phyloP scores from a whole-genome alignment of 768 basidiomycete species.

The Bullera alba region DNA sequence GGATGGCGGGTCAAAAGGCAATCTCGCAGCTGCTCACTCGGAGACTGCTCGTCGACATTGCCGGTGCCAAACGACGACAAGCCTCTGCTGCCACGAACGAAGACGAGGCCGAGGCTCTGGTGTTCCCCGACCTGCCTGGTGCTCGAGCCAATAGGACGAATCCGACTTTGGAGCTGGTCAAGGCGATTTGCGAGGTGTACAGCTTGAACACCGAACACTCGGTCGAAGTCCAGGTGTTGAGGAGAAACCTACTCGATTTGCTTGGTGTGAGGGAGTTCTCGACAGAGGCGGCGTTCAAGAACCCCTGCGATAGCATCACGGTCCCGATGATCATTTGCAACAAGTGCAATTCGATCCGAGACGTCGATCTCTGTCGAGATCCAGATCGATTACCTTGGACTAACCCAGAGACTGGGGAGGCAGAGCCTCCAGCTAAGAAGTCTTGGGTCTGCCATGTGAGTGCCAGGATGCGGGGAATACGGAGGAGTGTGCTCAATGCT shows the following conservation, averaged over 20 bases:
- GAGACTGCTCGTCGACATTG: constrained; percentile 63
- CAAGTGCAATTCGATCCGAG: constrained; percentile 73
- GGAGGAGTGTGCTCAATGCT: constrained; percentile 35
- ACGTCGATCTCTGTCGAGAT: constrained; percentile 95
- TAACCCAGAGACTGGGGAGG: constrained; percentile 29
- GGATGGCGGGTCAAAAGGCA: constrained; percentile 64
- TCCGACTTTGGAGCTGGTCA: constrained; percentile 80
- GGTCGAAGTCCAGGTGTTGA: constrained; percentile 80
- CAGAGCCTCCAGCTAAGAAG: constrained; percentile 48
- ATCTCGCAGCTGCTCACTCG: constrained; percentile 74
- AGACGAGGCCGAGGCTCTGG: constrained; percentile 53
- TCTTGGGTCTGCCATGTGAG: constrained; percentile 46
- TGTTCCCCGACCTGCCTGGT: constrained; percentile 82
- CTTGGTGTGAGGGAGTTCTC: constrained; percentile 82
- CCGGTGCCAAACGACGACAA: constrained; percentile 54
- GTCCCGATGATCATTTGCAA: constrained; percentile 80
- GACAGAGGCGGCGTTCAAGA: constrained; percentile 73
- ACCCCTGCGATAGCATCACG: constrained; percentile 83
- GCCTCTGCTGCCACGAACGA: constrained; percentile 53
- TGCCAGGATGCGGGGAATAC: not conserved
- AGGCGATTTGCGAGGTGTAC: constrained; percentile 75
- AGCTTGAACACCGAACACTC: constrained; percentile 69
- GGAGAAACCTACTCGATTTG: constrained; percentile 80
- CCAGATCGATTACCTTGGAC: constrained; percentile 62
- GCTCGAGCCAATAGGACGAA: constrained; percentile 71